Percentiles rank a stretch among this genome's conserved stretches.
phyloP scores from a whole-genome alignment of 176 grass and related monocot species.

The Avena eriantha region DNA sequence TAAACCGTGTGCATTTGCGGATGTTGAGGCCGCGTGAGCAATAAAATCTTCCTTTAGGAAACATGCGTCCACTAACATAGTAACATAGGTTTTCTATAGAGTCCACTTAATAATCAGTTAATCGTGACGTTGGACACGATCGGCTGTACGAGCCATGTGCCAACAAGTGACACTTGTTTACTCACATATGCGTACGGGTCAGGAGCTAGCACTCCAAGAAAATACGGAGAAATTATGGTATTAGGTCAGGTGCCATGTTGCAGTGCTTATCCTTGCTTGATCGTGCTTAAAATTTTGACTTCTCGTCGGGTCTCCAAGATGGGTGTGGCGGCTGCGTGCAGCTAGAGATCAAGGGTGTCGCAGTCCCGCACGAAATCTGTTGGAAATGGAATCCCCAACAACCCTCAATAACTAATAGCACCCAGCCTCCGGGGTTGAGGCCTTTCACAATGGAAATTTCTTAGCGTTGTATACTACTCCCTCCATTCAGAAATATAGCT shows the following conservation, averaged over 20 bases:
- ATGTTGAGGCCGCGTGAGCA: neutral
- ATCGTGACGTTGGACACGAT: neutral
- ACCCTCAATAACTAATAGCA: neutral
- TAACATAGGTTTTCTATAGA: neutral
- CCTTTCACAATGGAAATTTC: no score
- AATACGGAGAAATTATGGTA: neutral
- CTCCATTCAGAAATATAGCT: no score
- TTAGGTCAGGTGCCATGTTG: conserved; percentile 10
- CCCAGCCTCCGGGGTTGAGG: neutral
- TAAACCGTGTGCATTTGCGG: neutral
- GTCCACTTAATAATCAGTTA: conserved; percentile 2
- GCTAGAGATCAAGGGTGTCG: neutral
- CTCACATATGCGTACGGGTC: neutral
- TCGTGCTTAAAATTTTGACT: conserved; percentile 7
- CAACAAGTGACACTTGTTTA: neutral
- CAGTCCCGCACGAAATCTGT: neutral
- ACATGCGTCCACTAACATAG: neutral
- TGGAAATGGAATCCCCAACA: conserved; percentile 5
- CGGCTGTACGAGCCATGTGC: neutral
- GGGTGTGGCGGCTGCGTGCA: neutral
- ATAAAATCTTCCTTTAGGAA: neutral
- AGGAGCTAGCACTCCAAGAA: neutral
- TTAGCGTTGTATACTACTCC: no score
- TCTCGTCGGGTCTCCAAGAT: neutral
- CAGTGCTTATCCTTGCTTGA: conserved; percentile 20